Conservation (phyloP, 106 monocot genomes). For the Acorus calamus region DNA sequence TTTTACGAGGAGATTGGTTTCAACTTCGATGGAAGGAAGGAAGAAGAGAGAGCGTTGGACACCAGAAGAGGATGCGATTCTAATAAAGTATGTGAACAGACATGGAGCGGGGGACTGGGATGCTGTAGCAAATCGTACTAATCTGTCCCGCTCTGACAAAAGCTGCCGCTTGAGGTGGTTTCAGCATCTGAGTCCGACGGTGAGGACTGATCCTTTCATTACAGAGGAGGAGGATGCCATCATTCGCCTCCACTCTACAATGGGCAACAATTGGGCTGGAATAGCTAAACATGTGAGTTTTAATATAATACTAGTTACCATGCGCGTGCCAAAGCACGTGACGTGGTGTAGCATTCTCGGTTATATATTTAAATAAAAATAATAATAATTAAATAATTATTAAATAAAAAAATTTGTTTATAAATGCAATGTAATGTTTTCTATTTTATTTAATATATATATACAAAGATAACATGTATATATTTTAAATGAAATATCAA, state of each 20-base stretch:
- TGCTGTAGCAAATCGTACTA: slow-evolving; percentile 52
- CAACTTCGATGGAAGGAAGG: no score
- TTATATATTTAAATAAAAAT: no score
- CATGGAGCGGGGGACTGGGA: slow-evolving; percentile 80
- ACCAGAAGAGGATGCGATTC: slow-evolving; percentile 53
- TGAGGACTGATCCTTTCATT: slow-evolving; percentile 58
- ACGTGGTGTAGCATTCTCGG: no score
- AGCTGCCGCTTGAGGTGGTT: slow-evolving; percentile 77
- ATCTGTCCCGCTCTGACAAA: slow-evolving; percentile 56
- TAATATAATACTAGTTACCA: no score
- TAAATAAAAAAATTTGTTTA: no score
- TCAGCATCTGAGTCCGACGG: slow-evolving; percentile 63
- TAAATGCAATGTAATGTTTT: no score
- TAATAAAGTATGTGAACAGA: slow-evolving; percentile 53
- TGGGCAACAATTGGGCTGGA: slow-evolving; percentile 75
- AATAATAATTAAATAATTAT: no score
- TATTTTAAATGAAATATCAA: no score
- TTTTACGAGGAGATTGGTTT: no score
- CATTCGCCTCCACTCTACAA: slow-evolving; percentile 41
- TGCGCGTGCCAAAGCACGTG: no score
- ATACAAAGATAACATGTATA: no score
- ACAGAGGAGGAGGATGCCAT: slow-evolving; percentile 44
- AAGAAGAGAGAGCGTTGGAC: slow-evolving; percentile 77
- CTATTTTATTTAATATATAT: no score
- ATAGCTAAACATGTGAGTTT: slow-evolving; percentile 57